Conservation (phyloP, 257 asterid species). For the Salvia splendens region DNA sequence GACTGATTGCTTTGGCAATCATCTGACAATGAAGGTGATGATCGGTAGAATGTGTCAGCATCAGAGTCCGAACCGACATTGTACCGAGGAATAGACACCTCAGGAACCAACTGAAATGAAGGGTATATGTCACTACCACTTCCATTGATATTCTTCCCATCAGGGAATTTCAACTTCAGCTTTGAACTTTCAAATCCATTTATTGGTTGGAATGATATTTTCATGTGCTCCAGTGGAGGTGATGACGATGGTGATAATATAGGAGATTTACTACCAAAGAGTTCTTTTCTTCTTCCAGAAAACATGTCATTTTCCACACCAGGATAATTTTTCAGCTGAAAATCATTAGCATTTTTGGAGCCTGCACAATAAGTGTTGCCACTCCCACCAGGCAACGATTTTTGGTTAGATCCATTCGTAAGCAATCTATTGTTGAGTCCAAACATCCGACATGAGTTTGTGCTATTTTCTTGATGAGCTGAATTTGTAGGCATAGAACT, state of each 20-base stretch:
- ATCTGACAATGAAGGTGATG: conserved; percentile 74
- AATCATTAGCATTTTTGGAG: conserved; percentile 35
- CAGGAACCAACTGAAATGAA: conserved; percentile 97
- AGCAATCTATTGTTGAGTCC: conserved; percentile 60
- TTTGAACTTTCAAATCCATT: conserved; percentile 65
- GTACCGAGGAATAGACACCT: conserved; percentile 48
- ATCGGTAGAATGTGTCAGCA: conserved; percentile 81
- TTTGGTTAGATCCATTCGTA: conserved; percentile 54
- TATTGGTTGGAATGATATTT: conserved; percentile 83
- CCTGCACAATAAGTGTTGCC: conserved; percentile 34
- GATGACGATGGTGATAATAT: conserved; percentile 71
- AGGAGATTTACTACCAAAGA: conserved; percentile 52
- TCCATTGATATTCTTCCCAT: conserved; percentile 49
- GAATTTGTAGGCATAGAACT: conserved; percentile 39
- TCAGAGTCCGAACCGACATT: conserved; percentile 74
- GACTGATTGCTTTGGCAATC: conserved; percentile 69
- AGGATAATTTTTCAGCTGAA: conserved; percentile 42
- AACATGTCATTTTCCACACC: conserved; percentile 37
- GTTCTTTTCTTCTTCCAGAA: conserved; percentile 49
- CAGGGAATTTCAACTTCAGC: conserved; percentile 75
- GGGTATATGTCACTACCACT: conserved; percentile 59
- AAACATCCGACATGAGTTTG: conserved; percentile 60
- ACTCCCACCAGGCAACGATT: conserved; percentile 43
- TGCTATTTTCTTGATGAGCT: conserved; percentile 43
- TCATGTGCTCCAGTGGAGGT: conserved; percentile 95